A percentile compares a stretch with the other conserved stretches of the same genome.
Conservation (phyloP, 179 eudicot species). For the Pouteria campechiana region DNA sequence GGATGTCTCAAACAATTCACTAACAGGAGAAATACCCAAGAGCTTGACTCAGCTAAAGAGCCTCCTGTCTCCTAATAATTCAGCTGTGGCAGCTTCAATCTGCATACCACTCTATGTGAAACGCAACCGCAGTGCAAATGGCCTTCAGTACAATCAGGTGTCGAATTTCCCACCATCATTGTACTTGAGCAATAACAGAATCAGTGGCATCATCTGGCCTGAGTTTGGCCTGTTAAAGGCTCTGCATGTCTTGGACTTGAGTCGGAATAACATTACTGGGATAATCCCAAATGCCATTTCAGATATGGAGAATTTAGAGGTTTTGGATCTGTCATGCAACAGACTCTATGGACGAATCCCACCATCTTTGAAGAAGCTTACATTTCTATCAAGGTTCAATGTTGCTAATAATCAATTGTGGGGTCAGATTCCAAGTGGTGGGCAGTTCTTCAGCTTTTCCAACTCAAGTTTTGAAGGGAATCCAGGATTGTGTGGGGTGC, state of each 20-base stretch:
- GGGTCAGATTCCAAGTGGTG: constrained; percentile 64
- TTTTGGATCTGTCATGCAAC: constrained; percentile 66
- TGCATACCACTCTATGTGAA: constrained; percentile 74
- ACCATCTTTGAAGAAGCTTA: constrained; percentile 46
- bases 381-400: constrained; percentile 70
- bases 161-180: constrained; percentile 88
- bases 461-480: constrained; percentile 86
- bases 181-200: constrained; percentile 45
- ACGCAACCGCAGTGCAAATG: constrained; percentile 63
- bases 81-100: constrained; percentile 24
- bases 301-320: constrained; percentile 52
- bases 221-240: constrained; percentile 60
- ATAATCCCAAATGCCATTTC: constrained; percentile 69
- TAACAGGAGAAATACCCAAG: constrained; percentile 63
- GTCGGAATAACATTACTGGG: constrained; percentile 62
- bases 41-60: constrained; percentile 52
- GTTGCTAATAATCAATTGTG: constrained; percentile 70
- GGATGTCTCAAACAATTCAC: constrained; percentile 80
- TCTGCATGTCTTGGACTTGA: constrained; percentile 78
- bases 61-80: constrained; percentile 28
- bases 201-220: constrained; percentile 55
- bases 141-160: constrained; percentile 75
- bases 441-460: constrained; percentile 68
- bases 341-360: constrained; percentile 68
- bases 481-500: constrained; percentile 67